Evolutionary conservation across 129 eudicot genomes (phyloP).

Genomic region (Artemisia annua): DNA sequence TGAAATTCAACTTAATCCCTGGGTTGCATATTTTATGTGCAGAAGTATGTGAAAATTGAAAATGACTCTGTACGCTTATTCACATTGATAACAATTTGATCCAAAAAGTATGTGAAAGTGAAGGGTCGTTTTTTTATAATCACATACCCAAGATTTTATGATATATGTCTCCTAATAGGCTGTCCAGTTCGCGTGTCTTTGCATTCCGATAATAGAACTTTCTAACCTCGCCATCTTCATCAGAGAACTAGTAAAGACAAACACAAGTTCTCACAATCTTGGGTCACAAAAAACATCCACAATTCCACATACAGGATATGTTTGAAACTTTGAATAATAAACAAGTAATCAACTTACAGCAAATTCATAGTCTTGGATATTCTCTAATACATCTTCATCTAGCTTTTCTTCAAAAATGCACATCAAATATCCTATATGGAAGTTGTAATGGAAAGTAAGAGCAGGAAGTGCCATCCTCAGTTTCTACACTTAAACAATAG

Average conservation of each 20-base stretch:
- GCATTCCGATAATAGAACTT: slow-evolving; percentile 70
- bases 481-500: background rate
- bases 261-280: background rate
- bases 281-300: slow-evolving; percentile 1
- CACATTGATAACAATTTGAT: too few species aligned
- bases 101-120: background rate
- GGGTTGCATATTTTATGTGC: background rate
- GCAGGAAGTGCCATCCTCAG: slow-evolving; percentile 12
- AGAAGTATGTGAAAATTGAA: too few species aligned
- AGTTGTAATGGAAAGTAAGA: background rate
- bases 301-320: background rate
- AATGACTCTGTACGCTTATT: too few species aligned
- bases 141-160: slow-evolving; percentile 85
- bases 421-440: slow-evolving; percentile 78
- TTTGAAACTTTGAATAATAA: background rate
- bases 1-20: slow-evolving; percentile 16
- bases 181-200: slow-evolving; percentile 15
- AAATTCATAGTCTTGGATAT: slow-evolving; percentile 85
- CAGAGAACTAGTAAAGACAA: slow-evolving; percentile 59
- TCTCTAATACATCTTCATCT: slow-evolving; percentile 46
- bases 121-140: background rate
- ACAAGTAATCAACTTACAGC: slow-evolving; percentile 56
- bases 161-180: slow-evolving; percentile 55
- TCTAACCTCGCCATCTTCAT: slow-evolving; percentile 68
- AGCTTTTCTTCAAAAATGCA: slow-evolving; percentile 77